Percentiles rank a stretch among this genome's conserved stretches.
Conservation (phyloP, 768 basidiomycete genomes). For the Xerocomus spinulosus region DNA sequence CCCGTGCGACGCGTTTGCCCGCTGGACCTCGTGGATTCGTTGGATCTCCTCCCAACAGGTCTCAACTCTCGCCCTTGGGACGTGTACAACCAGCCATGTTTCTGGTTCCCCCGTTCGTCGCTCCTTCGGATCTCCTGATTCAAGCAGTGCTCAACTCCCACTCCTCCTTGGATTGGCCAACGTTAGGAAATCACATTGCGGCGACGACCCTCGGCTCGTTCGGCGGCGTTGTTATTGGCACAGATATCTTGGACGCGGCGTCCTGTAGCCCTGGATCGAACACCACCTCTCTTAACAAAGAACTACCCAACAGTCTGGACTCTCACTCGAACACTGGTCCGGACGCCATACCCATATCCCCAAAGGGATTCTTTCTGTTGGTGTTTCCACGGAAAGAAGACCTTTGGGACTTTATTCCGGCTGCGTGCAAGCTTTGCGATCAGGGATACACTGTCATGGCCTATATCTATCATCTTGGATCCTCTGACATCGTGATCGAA, state of each 20-base stretch:
- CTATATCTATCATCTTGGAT: slow-evolving; percentile 28
- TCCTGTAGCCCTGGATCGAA: neutral
- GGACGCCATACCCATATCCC: slow-evolving; percentile 1
- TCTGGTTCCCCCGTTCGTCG: slow-evolving; percentile 59
- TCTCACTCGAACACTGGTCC: neutral
- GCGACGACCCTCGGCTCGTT: slow-evolving; percentile 27
- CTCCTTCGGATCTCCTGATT: slow-evolving; percentile 31
- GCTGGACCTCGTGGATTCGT: slow-evolving; percentile 40
- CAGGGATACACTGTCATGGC: slow-evolving; percentile 29
- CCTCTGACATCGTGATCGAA: slow-evolving; percentile 4
- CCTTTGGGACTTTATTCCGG: slow-evolving; percentile 29
- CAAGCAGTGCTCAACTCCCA: slow-evolving; percentile 14
- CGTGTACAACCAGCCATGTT: slow-evolving; percentile 40
- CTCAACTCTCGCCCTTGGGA: slow-evolving; percentile 32
- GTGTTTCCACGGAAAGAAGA: slow-evolving; percentile 34
- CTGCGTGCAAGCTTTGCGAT: slow-evolving; percentile 34
- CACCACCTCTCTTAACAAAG: neutral
- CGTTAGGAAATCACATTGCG: slow-evolving; percentile 23
- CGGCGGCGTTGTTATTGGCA: slow-evolving; percentile 37
- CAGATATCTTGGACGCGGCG: slow-evolving; percentile 1
- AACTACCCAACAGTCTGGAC: neutral
- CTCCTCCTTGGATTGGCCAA: slow-evolving; percentile 23
- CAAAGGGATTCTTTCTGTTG: slow-evolving; percentile 31
- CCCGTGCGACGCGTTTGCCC: slow-evolving; percentile 34
- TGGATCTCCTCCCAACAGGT: slow-evolving; percentile 20